Conservation (phyloP, 1,139 yeast genomes). For the Candida freyschussii region DNA sequence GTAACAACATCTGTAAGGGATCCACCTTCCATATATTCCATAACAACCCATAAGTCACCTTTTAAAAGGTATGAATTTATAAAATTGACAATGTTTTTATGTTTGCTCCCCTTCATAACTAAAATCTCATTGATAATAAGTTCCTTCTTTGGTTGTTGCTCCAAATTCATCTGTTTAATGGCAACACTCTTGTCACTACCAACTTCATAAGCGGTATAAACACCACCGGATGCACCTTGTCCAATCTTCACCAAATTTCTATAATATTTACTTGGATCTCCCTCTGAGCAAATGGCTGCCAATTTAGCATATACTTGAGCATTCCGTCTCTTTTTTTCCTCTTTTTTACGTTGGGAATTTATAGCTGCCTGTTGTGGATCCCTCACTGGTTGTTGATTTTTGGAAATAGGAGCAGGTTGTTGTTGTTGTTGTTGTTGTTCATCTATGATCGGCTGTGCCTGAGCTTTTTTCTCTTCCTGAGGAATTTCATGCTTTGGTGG, state of each 20-base stretch:
- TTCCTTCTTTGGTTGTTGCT: slow-evolving; percentile 93
- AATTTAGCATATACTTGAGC: slow-evolving; percentile 67
- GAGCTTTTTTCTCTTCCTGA: slow-evolving; percentile 12
- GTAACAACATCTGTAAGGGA: slow-evolving; percentile 93
- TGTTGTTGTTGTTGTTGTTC: slow-evolving; percentile 11
- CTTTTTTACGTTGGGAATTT: slow-evolving; percentile 64
- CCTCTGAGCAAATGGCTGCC: slow-evolving; percentile 73
- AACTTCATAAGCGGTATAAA: slow-evolving; percentile 78
- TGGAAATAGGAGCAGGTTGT: slow-evolving; percentile 28
- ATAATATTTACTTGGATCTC: slow-evolving; percentile 79
- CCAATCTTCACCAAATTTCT: slow-evolving; percentile 77
- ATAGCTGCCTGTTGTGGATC: slow-evolving; percentile 55
- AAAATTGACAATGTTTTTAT: slow-evolving; percentile 87
- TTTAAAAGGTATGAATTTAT: slow-evolving; percentile 75
- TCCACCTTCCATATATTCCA: slow-evolving; percentile 99
- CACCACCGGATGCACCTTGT: slow-evolving; percentile 98
- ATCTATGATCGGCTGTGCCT: slow-evolving; percentile 4
- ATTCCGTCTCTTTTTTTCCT: slow-evolving; percentile 64
- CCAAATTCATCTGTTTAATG: slow-evolving; percentile 90
- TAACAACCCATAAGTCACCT: slow-evolving; percentile 86
- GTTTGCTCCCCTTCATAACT: slow-evolving; percentile 90
- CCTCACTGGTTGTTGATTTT: slow-evolving; percentile 39
- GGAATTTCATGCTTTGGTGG: slow-evolving; percentile 20
- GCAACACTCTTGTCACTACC: slow-evolving; percentile 70
- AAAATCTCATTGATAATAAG: slow-evolving; percentile 87